Conservation (phyloP, 1,284 basidiomycete species). For the Austroboletus novae-zelandiae region DNA sequence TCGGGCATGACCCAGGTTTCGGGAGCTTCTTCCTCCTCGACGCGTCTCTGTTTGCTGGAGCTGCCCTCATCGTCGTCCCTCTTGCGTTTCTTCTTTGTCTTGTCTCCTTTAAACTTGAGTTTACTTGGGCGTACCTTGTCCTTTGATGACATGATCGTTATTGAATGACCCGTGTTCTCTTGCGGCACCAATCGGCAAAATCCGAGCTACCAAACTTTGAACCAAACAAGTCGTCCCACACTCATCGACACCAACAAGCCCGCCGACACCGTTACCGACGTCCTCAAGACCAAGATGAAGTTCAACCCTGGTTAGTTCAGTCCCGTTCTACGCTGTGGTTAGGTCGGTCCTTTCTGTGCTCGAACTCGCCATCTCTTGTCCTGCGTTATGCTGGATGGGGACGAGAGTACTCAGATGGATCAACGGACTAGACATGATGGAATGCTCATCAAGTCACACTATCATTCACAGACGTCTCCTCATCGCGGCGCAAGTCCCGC, state of each 20-base stretch:
- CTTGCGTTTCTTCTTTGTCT: conserved; percentile 77
- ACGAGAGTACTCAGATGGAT: conserved; percentile 41
- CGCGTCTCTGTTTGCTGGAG: conserved; percentile 46
- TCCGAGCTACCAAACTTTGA: conserved; percentile 32
- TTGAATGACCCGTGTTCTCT: background rate
- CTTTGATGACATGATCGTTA: conserved; percentile 23
- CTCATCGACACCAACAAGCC: conserved; percentile 14
- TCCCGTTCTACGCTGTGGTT: conserved; percentile 8
- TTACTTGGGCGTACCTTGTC: conserved; percentile 63
- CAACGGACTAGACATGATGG: conserved; percentile 28
- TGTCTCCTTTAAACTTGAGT: conserved; percentile 87
- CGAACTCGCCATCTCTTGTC: conserved; percentile 21
- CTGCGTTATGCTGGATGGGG: conserved; percentile 54
- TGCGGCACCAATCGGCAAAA: conserved; percentile 19
- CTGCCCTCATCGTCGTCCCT: conserved; percentile 48
- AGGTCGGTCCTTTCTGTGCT: conserved; percentile 11
- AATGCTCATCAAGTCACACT: conserved; percentile 23
- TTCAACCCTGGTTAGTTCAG: conserved; percentile 68
- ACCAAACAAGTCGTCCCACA: conserved; percentile 30
- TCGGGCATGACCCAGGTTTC: conserved; percentile 81
- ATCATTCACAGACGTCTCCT: conserved; percentile 66
- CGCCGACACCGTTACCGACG: conserved; percentile 38
- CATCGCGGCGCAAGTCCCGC: conserved; percentile 93
- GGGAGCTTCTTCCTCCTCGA: conserved; percentile 59
- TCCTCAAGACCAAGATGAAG: conserved; percentile 77